Conservation (phyloP, 2,329 filamentous ascomycete genomes). For the Fusarium sp. region DNA sequence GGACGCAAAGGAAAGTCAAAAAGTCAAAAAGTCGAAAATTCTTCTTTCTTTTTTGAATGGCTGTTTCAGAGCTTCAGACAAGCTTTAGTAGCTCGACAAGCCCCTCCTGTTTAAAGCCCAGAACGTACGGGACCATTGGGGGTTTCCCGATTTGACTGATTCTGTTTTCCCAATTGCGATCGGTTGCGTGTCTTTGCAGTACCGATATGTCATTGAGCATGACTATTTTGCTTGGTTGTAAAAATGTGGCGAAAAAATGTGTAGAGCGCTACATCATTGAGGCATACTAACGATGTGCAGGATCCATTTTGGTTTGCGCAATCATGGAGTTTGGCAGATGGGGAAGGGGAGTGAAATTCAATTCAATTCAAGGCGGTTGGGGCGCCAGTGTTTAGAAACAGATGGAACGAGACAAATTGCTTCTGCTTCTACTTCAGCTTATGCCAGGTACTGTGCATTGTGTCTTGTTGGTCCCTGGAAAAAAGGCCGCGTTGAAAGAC, state of each 20-base stretch:
- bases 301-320: conserved; percentile 20
- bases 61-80: conserved; percentile 35
- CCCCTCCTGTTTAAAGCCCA: conserved; percentile 7
- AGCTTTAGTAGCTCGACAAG: conserved; percentile 31
- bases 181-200: conserved; percentile 34
- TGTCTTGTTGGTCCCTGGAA: neutral
- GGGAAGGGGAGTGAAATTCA: conserved; percentile 5
- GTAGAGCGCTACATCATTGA: conserved; percentile 17
- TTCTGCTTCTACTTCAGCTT: conserved; percentile 5
- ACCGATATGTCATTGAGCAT: conserved; percentile 31
- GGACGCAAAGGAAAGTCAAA: neutral
- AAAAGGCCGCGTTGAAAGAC: conserved; percentile 5
- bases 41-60: neutral
- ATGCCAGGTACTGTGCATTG: conserved; percentile 18
- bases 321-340: neutral
- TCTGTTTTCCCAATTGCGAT: conserved; percentile 27
- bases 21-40: neutral
- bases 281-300: conserved; percentile 9
- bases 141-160: conserved; percentile 38
- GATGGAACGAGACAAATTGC: conserved; percentile 22
- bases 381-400: conserved; percentile 30
- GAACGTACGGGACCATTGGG: conserved; percentile 8
- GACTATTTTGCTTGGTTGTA: conserved; percentile 23
- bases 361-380: conserved; percentile 10
- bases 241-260: conserved; percentile 31